Evolutionary conservation across 2,329 filamentous ascomycete genomes (phyloP).

Genomic region (Aspergillus aculeatinus): DNA sequence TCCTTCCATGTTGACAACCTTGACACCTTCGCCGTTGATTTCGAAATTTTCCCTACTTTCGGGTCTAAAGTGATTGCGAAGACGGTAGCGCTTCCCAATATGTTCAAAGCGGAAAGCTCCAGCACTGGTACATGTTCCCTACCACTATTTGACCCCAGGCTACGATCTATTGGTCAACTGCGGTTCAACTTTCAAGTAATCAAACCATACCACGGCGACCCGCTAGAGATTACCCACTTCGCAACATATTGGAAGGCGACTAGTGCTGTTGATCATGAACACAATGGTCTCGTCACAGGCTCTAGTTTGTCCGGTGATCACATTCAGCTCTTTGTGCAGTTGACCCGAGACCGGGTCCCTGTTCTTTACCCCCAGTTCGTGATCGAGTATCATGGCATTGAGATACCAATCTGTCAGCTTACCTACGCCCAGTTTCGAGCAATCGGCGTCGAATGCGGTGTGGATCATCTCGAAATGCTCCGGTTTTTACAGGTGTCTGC

Average conservation of each 20-base stretch:
- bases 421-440: conserved; percentile 61
- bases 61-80: conserved; percentile 97
- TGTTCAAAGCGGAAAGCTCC: conserved; percentile 73
- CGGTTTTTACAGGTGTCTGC: conserved; percentile 34
- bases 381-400: conserved; percentile 70
- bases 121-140: conserved; percentile 79
- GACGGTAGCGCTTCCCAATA: conserved; percentile 83
- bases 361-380: conserved; percentile 87
- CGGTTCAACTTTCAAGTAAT: conserved; percentile 95
- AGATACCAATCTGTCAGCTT: conserved; percentile 78
- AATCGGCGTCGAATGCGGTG: conserved; percentile 41
- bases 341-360: conserved; percentile 82
- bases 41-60: conserved; percentile 96
- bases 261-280: conserved; percentile 82
- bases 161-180: conserved; percentile 89
- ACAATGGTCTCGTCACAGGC: conserved; percentile 84
- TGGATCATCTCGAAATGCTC: conserved; percentile 28
- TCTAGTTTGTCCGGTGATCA: conserved; percentile 97
- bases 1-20: conserved; percentile 96
- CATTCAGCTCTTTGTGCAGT: conserved; percentile 84
- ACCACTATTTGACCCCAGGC: conserved; percentile 86
- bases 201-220: conserved; percentile 89
- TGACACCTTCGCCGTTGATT: conserved; percentile 90
- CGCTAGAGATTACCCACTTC: conserved; percentile 95
- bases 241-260: conserved; percentile 99